A percentile compares a stretch with the other conserved stretches of the same genome.
Evolutionary conservation across 2,329 filamentous ascomycete genomes (phyloP).

Genomic region (Zymoseptoria passerinii): DNA sequence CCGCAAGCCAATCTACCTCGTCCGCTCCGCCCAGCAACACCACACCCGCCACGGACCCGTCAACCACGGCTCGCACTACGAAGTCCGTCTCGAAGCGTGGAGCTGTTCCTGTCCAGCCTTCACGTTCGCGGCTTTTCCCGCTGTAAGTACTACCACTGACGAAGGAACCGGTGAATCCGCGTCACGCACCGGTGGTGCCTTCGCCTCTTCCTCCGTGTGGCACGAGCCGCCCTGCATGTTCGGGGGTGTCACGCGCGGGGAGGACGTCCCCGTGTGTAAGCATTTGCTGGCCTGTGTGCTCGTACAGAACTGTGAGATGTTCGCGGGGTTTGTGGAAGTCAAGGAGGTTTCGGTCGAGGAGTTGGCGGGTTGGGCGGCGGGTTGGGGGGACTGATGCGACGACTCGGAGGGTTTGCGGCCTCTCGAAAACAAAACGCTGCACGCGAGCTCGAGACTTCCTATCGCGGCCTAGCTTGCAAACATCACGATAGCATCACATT

Average conservation of each 20-base stretch:
- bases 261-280: conserved; percentile 60
- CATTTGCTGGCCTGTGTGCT: conserved; percentile 80
- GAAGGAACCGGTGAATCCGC: neutral
- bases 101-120: conserved; percentile 87
- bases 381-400: conserved; percentile 30
- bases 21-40: conserved; percentile 49
- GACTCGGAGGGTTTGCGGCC: neutral
- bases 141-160: conserved; percentile 6
- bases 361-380: conserved; percentile 60
- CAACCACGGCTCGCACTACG: conserved; percentile 53
- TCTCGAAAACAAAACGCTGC: no score
- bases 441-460: no score
- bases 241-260: conserved; percentile 42
- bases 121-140: conserved; percentile 59
- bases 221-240: conserved; percentile 23
- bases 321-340: conserved; percentile 51
- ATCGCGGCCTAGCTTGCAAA: no score
- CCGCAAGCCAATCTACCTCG: conserved; percentile 45
- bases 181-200: neutral
- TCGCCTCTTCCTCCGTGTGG: neutral
- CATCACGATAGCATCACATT: no score
- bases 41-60: conserved; percentile 20
- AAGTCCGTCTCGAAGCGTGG: conserved; percentile 69
- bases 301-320: conserved; percentile 55
- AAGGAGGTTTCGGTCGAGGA: conserved; percentile 53